Evolutionary conservation across 148 eudicot species (phyloP).

Genomic region (Oxyria digyna): DNA sequence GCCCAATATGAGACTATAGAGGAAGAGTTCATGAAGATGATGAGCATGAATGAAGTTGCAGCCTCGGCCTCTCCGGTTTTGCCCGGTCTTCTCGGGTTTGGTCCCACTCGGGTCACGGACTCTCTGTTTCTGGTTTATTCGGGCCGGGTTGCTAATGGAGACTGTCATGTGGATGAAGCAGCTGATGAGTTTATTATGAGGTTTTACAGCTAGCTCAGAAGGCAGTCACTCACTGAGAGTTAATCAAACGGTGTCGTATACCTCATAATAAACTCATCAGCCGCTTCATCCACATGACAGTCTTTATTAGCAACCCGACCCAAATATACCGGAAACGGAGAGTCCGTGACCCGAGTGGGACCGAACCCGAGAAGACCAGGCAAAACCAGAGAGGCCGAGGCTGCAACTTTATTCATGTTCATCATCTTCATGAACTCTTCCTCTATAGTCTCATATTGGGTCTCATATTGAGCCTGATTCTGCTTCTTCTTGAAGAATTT

Average conservation of each 20-base stretch:
- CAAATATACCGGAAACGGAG: slow-evolving; percentile 38
- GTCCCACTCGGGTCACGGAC: slow-evolving; percentile 58
- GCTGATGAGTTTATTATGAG: slow-evolving; percentile 57
- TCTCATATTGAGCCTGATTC: slow-evolving; percentile 8
- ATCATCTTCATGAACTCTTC: neutral
- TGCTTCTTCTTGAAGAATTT: slow-evolving; percentile 14
- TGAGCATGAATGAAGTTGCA: neutral
- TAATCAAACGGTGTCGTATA: slow-evolving; percentile 11
- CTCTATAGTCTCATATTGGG: neutral
- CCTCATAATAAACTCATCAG: slow-evolving; percentile 50
- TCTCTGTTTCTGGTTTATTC: slow-evolving; percentile 42
- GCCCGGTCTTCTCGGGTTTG: slow-evolving; percentile 33
- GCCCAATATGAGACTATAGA: neutral
- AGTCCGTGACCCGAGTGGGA: slow-evolving; percentile 59
- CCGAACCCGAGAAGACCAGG: slow-evolving; percentile 34
- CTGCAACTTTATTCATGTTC: neutral
- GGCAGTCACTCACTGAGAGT: slow-evolving; percentile 16
- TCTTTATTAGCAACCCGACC: slow-evolving; percentile 16
- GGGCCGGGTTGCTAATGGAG: slow-evolving; percentile 15
- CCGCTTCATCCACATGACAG: slow-evolving; percentile 46
- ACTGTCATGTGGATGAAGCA: slow-evolving; percentile 40
- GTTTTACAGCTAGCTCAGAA: slow-evolving; percentile 43
- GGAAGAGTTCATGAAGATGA: neutral
- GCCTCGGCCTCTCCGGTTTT: slow-evolving; percentile 7
- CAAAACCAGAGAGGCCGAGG: slow-evolving; percentile 11